Conservation (phyloP, 1,284 basidiomycete species). For the Puccinia horiana region DNA sequence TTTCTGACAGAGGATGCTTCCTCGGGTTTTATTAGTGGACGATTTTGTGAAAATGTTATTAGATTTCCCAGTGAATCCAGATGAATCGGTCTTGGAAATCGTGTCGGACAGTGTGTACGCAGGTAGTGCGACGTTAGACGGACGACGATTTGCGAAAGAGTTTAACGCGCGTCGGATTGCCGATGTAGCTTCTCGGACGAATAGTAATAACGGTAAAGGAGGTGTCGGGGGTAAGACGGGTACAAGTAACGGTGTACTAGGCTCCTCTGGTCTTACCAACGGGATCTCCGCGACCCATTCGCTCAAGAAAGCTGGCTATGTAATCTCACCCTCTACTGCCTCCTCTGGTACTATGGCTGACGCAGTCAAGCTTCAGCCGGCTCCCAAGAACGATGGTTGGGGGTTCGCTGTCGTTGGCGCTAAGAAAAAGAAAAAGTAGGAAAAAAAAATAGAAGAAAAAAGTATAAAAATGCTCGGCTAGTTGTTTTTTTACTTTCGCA, state of each 20-base stretch:
- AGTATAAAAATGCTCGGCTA: too few species aligned
- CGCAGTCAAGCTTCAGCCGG: conserved; percentile 37
- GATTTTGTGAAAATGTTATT: conserved; percentile 60
- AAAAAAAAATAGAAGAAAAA: too few species aligned
- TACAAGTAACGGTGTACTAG: background rate
- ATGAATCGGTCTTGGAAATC: conserved; percentile 57
- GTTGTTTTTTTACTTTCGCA: too few species aligned
- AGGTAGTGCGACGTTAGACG: conserved; percentile 89
- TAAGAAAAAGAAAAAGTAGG: conserved; percentile 48
- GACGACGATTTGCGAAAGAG: conserved; percentile 86
- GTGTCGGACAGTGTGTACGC: conserved; percentile 69
- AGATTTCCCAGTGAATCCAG: conserved; percentile 58
- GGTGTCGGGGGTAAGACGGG: too few species aligned
- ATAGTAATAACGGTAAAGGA: background rate
- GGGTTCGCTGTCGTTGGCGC: conserved; percentile 43
- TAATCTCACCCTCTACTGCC: background rate
- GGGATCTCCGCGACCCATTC: background rate
- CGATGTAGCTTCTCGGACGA: conserved; percentile 15
- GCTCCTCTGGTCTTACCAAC: background rate
- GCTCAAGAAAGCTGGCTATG: background rate
- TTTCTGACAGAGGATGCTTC: background rate
- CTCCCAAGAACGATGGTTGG: conserved; percentile 47
- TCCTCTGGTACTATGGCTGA: conserved; percentile 32
- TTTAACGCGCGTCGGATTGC: conserved; percentile 66
- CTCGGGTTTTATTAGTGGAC: conserved; percentile 53